phyloP scores from a whole-genome alignment of 148 eudicot genomes.

The Talinum fruticosum region DNA sequence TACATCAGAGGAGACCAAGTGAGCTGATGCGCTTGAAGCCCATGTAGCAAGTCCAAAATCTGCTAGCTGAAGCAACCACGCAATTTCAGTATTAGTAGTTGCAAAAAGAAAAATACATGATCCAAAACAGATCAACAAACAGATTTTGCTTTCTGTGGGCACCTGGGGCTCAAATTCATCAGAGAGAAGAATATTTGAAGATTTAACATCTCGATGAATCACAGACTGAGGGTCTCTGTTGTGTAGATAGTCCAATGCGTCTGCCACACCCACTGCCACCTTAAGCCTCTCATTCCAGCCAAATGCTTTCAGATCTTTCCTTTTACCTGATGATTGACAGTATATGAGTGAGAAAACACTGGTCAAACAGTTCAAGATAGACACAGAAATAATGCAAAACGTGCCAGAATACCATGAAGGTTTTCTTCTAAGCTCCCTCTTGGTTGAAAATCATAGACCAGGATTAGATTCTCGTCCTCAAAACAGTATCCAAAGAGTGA shows the following conservation, averaged over 20 bases:
- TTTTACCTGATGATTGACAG: conserved; percentile 44
- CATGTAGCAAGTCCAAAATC: conserved; percentile 93
- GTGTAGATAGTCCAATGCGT: conserved; percentile 84
- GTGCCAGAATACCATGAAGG: conserved; percentile 54
- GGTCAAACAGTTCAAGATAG: not conserved
- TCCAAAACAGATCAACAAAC: not conserved
- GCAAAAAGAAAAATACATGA: conserved; percentile 2
- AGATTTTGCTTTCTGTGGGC: conserved; percentile 4
- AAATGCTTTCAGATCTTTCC: conserved; percentile 44
- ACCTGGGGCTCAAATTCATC: conserved; percentile 92
- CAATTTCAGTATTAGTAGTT: not conserved
- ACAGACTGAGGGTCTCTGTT: conserved; percentile 52
- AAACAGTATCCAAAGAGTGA: conserved; percentile 75
- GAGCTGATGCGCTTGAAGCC: conserved; percentile 56
- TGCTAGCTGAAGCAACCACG: conserved; percentile 56
- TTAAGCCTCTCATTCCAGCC: conserved; percentile 78
- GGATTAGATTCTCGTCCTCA: conserved; percentile 56
- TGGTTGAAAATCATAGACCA: conserved; percentile 76
- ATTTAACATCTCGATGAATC: conserved; percentile 89
- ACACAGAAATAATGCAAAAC: not conserved
- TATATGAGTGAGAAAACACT: not conserved
- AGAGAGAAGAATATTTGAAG: conserved; percentile 79
- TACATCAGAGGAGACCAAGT: conserved; percentile 61
- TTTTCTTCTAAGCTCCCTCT: conserved; percentile 92
- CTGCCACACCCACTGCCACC: conserved; percentile 88